Evolutionary conservation across 768 basidiomycete species (phyloP).

Genomic region (Tubosaeta sp.): DNA sequence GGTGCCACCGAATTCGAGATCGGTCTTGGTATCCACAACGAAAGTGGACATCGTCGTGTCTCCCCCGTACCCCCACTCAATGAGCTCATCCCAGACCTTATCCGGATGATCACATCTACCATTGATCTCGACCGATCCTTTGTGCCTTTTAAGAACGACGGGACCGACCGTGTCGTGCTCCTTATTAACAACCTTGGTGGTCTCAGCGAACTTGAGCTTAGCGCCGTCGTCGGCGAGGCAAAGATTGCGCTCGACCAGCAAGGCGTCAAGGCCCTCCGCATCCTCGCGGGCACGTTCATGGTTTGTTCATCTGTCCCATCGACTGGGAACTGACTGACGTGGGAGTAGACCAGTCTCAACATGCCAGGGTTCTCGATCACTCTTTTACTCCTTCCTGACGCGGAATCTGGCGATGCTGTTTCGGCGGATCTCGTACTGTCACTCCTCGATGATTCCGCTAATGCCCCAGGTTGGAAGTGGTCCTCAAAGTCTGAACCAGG

Average conservation of each 20-base stretch:
- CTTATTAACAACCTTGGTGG: constrained; percentile 89
- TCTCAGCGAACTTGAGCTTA: constrained; percentile 76
- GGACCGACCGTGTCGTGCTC: constrained; percentile 66
- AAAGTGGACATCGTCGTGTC: constrained; percentile 65
- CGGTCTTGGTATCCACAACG: constrained; percentile 91
- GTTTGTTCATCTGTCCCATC: constrained; percentile 33
- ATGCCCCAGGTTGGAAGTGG: constrained; percentile 88
- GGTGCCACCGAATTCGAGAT: constrained; percentile 72
- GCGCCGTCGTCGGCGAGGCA: constrained; percentile 62
- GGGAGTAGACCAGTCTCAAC: constrained; percentile 73
- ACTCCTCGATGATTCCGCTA: constrained; percentile 62
- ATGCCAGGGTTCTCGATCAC: constrained; percentile 93
- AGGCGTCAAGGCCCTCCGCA: constrained; percentile 54
- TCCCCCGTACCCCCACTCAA: constrained; percentile 69
- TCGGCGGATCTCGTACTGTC: constrained; percentile 47
- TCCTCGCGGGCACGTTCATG: constrained; percentile 85
- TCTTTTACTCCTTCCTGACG: constrained; percentile 65
- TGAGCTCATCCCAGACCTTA: constrained; percentile 63
- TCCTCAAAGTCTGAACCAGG: constrained; percentile 44
- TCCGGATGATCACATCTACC: constrained; percentile 68
- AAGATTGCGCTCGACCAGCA: constrained; percentile 50
- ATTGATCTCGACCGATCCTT: constrained; percentile 75
- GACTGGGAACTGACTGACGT: neutral
- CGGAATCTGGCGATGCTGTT: constrained; percentile 37
- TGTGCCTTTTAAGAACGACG: constrained; percentile 60